Conservation (phyloP, 1,284 basidiomycete genomes). For the Microbotryum scabiosae region DNA sequence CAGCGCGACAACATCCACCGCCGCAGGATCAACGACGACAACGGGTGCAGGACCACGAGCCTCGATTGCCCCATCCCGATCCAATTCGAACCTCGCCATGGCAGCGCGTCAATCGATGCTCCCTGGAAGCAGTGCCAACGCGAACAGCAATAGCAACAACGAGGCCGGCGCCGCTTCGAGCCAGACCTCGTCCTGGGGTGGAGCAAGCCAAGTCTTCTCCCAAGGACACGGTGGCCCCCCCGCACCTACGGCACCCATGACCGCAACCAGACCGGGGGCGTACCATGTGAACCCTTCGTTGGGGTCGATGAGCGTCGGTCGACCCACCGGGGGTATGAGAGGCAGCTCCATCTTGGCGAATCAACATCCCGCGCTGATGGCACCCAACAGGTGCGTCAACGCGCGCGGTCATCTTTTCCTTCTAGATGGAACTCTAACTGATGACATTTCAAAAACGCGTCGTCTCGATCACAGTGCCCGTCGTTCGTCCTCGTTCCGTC, state of each 20-base stretch:
- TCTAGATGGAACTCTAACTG: not conserved
- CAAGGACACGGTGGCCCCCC: conserved; percentile 19
- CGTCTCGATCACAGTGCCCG: conserved; percentile 10
- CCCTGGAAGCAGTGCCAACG: too few species aligned
- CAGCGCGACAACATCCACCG: too few species aligned
- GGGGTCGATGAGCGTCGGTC: conserved; percentile 13
- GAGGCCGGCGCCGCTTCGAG: too few species aligned
- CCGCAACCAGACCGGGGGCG: conserved; percentile 6
- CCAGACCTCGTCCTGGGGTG: too few species aligned
- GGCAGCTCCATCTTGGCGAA: conserved; percentile 8
- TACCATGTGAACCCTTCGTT: conserved; percentile 10
- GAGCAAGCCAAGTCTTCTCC: conserved; percentile 7
- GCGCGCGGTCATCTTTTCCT: not conserved
- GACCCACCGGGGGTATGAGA: conserved; percentile 5
- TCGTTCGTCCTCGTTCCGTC: conserved; percentile 21
- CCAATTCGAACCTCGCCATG: too few species aligned
- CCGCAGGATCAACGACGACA: too few species aligned
- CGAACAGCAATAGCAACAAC: too few species aligned
- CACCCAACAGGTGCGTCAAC: conserved; percentile 12
- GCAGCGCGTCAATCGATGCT: too few species aligned
- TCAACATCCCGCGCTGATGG: not conserved
- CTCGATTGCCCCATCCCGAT: too few species aligned
- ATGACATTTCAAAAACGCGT: not conserved
- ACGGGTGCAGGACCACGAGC: too few species aligned
- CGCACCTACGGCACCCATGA: conserved; percentile 14